Base-by-base conservation (phyloP, 2,329 filamentous ascomycete genomes). In the Trichoderma brevicompactum region DNA sequence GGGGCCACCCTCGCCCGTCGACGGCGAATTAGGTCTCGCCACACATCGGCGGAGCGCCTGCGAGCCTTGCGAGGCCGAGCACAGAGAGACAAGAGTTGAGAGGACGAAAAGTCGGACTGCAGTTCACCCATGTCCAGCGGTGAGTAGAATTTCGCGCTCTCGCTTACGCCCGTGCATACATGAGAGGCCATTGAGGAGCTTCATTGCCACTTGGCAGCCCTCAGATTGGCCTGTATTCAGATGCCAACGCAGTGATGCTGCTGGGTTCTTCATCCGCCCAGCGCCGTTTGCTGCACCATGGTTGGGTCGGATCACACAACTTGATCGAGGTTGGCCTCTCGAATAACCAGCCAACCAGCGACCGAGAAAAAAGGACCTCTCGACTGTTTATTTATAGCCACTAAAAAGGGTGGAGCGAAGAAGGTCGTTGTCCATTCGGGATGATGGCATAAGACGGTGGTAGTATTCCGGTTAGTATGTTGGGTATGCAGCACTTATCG, bases 11-110 rank as follows among this genome's bases (percentile, higher is more conserved):
- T n/a, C 32, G 15, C 28, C 32, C 40, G n/a, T 28, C 56, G n/a
- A 48, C 56, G 64, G 58, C 64, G 64, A 65, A 65, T 65, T 49
- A 55, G 56, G 49, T 54, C 46, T 54, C 52, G 64, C 64, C 64
- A 65, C 64, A 65, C 64, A 36, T 65, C 41, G 53, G 59, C 46
- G 59, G 59, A 61, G 58, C 44, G 13, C 10, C 50, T 38, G n/a
- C 32, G 56, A 65, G 55, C 53, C 53, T 58, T 7, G 34, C 38
- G 40, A 54, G 49, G 59, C 49, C 60, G 50, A 54, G 58, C 12
- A 13, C 17, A 32, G 43, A 38, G 43, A 53, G 50, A 55, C n/a
- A 8, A 55, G 40, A 56, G 49, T 38, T 17, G 1, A 41, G 34
- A 19, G 53, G 17, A 55, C 19, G 34, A 41, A 23, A 40, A 41